Percentiles rank a stretch among this genome's conserved stretches.
These are phyloP conservation scores for Talaromyces piceae DNA, from an alignment of 2,329 filamentous ascomycete genomes.

Conservation along the genomic window DNA sequence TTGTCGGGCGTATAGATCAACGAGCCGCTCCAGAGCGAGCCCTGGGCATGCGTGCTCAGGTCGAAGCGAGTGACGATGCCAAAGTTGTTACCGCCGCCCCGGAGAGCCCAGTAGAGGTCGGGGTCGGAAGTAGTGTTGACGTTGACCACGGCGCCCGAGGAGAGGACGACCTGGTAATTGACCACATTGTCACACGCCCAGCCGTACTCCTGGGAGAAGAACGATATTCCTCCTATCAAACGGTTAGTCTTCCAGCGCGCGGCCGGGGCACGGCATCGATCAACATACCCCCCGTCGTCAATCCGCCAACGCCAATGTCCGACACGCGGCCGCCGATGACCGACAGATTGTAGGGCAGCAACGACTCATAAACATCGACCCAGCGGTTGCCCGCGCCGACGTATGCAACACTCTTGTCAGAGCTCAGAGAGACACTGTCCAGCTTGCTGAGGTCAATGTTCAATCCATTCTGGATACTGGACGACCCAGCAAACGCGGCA, in stretches of 20 bases:
- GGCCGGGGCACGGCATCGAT: too few species aligned
- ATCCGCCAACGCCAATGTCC: constrained; percentile 21
- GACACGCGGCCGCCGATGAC: constrained; percentile 27
- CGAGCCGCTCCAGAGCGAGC: constrained; percentile 33
- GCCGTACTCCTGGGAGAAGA: constrained; percentile 26
- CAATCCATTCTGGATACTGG: constrained; percentile 20
- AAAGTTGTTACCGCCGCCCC: constrained; percentile 36
- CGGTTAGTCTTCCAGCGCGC: too few species aligned
- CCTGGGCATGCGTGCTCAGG: constrained; percentile 31
- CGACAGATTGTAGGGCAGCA: constrained; percentile 25
- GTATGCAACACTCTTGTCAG: constrained; percentile 20
- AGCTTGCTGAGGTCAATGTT: constrained; percentile 27
- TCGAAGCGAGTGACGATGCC: constrained; percentile 35
- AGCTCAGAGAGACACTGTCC: constrained; percentile 21
- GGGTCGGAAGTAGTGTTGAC: constrained; percentile 22
- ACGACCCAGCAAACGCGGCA: constrained; percentile 42
- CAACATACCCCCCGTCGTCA: constrained; percentile 19
- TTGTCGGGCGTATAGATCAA: constrained; percentile 22
- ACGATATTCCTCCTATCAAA: constrained; percentile 24
- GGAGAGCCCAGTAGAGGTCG: constrained; percentile 36
- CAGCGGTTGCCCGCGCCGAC: constrained; percentile 30
- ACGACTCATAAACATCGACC: constrained; percentile 25
- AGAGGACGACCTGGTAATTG: constrained; percentile 26
- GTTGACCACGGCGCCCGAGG: constrained; percentile 24
- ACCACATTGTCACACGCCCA: constrained; percentile 30